Evolutionary conservation across 176 grass and related monocot genomes (phyloP), one percentile per base, ranked within the genome.

Genomic region (Chloris gayana): DNA sequence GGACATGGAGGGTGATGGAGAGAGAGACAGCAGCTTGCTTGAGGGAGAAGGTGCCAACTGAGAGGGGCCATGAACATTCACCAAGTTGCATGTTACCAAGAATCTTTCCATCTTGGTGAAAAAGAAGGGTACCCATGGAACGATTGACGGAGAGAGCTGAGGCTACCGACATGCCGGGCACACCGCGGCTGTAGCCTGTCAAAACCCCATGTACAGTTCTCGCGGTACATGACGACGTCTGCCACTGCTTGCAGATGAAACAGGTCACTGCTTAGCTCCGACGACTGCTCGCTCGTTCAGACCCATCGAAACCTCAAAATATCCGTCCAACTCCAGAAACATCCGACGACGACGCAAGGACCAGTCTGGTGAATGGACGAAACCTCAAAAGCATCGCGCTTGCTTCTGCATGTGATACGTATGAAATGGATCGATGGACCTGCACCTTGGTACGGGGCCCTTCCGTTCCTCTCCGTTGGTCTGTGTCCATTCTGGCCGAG

Each of bases 41-140:
- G 37, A 39, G 37, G 59, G 14, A 53, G 30, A 10, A 51, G 42
- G 60, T 22, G 45, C 44, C 61, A 66, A 34, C 11, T 49, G 60
- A 53, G 32, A 41, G 7, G 74, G 33, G 59, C 19, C 42, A 15
- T 65, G 41, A 65, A 65, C 75, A 49, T 17, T 44, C 41, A 75
- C 24, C 59, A 59, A 59, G 69, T 32, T 64, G 41, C 81, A 84
- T 59, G 47, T 59, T 38, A 78, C 81, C 32, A 27, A 84, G 75
- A 84, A 88, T 84, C 75, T 75, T 84, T 80, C 68, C 75, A 80
- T 84, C 75, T 61, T 69, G 54, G 76, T 80, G 86, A 84, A 80
- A 88, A 44, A 19, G 50, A 27, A 8, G 4, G 53, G 24, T 68
- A 68, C 74, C 68, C 75, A 83, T 61, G 41, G 19, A 61, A 74